Evolutionary conservation across 208 protist species (phyloP), one percentile per base, ranked within the genome.

Genomic region (Trypanosoma caninum): DNA sequence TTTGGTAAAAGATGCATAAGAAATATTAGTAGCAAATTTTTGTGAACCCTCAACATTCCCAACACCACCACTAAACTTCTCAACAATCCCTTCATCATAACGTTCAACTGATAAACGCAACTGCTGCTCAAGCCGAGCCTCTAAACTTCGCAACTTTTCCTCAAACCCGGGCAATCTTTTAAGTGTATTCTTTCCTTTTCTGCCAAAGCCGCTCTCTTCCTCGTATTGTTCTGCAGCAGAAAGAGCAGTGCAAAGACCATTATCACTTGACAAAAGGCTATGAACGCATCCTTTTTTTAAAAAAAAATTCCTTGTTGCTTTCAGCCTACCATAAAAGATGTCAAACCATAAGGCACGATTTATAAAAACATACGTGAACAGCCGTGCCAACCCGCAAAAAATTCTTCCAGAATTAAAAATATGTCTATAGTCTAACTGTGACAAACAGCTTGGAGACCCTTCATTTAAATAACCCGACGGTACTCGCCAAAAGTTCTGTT

Each of bases 41-140:
- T 5, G 45, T 27, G n/a, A 30, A 30, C 0, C 28, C 28, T 10
- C n/a, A 14, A 20, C 11, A 11, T 3, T 9, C 4, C 22, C 44
- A 35, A 11, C 13, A 35, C 25, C 59, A 23, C 31, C 40, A 22
- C 3, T 48, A 25, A 2, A 38, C 20, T 20, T 48, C 25, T 48
- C 50, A 46, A 16, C 6, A n/a, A 37, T 48, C 3, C 7, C 37
- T 5, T 46, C 22, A 48, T 62, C 37, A 59, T 67, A 52, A 69
- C 50, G 30, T 54, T 66, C 60, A 57, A 71, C 30, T 10, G 48
- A 59, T 14, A 18, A 28, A 20, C 50, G 51, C 31, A 67, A 16
- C 46, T 87, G 80, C 58, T 72, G 69, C 64, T 78, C 69, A 9
- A 76, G 73, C 6, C 80, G 68, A 16, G 63, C 61, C 38, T 80